A percentile compares a stretch with the other conserved stretches of the same genome.
Evolutionary conservation across 768 basidiomycete genomes (phyloP).

Genomic region (Tephrocybe sp.): DNA sequence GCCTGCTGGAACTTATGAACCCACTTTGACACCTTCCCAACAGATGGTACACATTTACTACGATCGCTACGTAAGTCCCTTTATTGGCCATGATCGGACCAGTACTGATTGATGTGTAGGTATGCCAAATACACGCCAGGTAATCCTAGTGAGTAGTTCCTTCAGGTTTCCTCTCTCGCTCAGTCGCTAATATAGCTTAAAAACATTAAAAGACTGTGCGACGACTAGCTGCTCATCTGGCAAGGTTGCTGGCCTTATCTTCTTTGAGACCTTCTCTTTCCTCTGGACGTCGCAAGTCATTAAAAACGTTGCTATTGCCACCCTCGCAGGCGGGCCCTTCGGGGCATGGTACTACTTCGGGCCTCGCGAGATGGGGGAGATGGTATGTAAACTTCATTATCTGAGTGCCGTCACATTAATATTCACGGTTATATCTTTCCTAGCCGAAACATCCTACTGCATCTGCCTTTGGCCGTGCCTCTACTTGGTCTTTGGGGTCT

Average conservation of each 20-base stretch:
- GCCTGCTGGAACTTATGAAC: neutral
- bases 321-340: slow-evolving; percentile 77
- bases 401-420: neutral
- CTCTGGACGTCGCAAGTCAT: slow-evolving; percentile 85
- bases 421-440: neutral
- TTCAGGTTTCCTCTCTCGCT: neutral
- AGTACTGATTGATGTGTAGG: slow-evolving; percentile 17
- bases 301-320: slow-evolving; percentile 73
- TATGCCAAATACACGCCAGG: slow-evolving; percentile 76
- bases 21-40: slow-evolving; percentile 6
- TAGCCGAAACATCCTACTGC: slow-evolving; percentile 72
- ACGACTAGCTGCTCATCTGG: slow-evolving; percentile 57
- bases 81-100: neutral
- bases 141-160: slow-evolving; percentile 52
- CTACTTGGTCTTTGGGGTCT: slow-evolving; percentile 76
- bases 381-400: slow-evolving; percentile 38
- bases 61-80: slow-evolving; percentile 59
- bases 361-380: slow-evolving; percentile 58
- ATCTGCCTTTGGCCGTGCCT: slow-evolving; percentile 69
- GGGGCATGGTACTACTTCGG: slow-evolving; percentile 87
- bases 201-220: slow-evolving; percentile 1
- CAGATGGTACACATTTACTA: slow-evolving; percentile 80
- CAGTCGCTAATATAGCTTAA: neutral
- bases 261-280: slow-evolving; percentile 81
- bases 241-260: slow-evolving; percentile 75